phyloP scores from a whole-genome alignment of 176 grass and related monocot species.

The Triticum turgidum region DNA sequence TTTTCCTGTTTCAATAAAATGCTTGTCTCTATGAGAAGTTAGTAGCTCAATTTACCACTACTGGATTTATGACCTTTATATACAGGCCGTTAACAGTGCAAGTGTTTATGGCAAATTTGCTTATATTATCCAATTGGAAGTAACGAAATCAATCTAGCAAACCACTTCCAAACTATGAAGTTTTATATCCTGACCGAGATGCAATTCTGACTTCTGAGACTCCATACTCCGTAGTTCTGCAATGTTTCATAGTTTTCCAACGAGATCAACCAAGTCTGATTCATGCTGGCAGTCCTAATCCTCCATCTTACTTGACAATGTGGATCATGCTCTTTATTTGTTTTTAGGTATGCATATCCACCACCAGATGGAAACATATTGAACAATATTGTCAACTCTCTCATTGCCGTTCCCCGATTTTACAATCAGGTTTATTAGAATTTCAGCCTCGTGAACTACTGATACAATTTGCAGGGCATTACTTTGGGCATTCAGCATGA shows the following conservation, averaged over 20 bases:
- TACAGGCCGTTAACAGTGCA: not conserved
- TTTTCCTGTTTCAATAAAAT: not conserved
- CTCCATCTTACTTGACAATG: not conserved
- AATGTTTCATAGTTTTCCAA: constrained; percentile 7
- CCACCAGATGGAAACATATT: constrained; percentile 95
- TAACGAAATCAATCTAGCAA: not conserved
- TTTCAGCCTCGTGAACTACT: not conserved
- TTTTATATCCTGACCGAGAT: not conserved
- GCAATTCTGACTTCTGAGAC: not conserved
- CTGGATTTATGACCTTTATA: not conserved
- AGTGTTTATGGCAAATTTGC: constrained; percentile 1
- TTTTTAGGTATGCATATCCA: constrained; percentile 85
- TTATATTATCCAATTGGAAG: not conserved
- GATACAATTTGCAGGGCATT: constrained; percentile 11
- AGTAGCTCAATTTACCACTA: not conserved
- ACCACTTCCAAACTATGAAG: not conserved
- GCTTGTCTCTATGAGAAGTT: not conserved
- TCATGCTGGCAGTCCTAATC: not conserved
- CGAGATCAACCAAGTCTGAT: not conserved
- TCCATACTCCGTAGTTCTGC: not conserved
- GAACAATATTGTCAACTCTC: constrained; percentile 84
- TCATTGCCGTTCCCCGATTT: constrained; percentile 90
- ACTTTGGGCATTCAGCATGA: constrained; percentile 3
- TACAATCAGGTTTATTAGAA: constrained; percentile 75
- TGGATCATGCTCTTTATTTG: not conserved